A percentile compares a stretch with the other conserved stretches of the same genome.
phyloP scores from a whole-genome alignment of 768 basidiomycete genomes.

The Leucocoprinus birnbaumii region DNA sequence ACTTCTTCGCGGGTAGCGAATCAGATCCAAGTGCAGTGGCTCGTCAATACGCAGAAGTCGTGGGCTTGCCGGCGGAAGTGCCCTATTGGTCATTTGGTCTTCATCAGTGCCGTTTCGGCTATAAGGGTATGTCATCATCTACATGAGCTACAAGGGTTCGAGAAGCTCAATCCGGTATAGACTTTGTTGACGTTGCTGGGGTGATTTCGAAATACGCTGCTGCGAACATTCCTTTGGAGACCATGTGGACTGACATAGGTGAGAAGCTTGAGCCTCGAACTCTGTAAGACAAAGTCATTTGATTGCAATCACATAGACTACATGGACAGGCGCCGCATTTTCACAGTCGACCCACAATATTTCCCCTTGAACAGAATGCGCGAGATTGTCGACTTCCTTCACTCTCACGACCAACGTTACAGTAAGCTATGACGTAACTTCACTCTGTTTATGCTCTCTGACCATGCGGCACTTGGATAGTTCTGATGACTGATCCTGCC shows the following conservation, averaged over 20 bases:
- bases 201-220: conserved; percentile 62
- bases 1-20: conserved; percentile 70
- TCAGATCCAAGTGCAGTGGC: conserved; percentile 55
- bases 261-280: background rate
- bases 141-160: background rate
- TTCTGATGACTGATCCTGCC: conserved; percentile 75
- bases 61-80: conserved; percentile 65
- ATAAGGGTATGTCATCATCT: conserved; percentile 40
- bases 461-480: conserved; percentile 24
- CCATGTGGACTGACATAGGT: conserved; percentile 82
- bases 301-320: conserved; percentile 44
- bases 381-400: conserved; percentile 61
- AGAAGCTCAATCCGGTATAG: conserved; percentile 25
- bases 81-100: conserved; percentile 75
- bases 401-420: conserved; percentile 55
- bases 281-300: background rate
- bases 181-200: conserved; percentile 57
- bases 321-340: conserved; percentile 63
- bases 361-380: conserved; percentile 62
- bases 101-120: conserved; percentile 74
- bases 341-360: conserved; percentile 66
- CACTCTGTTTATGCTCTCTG: background rate
- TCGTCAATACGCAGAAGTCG: conserved; percentile 66
- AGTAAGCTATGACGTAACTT: conserved; percentile 30
- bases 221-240: conserved; percentile 66